Percentiles rank a stretch among this genome's conserved stretches.
phyloP scores from a whole-genome alignment of 2,329 filamentous ascomycete species.

The Trichoderma breve region DNA sequence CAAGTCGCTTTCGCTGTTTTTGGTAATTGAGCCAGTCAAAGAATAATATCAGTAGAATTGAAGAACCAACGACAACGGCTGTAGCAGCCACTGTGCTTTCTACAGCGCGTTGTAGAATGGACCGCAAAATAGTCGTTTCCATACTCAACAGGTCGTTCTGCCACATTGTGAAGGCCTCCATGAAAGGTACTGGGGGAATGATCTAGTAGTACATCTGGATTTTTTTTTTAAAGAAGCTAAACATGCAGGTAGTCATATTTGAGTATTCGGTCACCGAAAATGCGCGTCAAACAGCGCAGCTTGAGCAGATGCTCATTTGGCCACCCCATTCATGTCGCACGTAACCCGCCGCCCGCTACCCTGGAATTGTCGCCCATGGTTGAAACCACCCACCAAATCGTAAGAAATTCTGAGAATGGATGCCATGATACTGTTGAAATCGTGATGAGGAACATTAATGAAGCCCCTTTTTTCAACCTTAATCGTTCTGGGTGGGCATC shows the following conservation, averaged over 20 bases:
- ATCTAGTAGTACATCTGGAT: background rate
- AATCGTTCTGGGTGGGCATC: background rate
- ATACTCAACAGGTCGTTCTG: background rate
- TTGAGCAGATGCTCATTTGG: background rate
- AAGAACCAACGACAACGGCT: background rate
- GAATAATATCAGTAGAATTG: background rate
- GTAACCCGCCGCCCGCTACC: background rate
- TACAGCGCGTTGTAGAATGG: too few relatives aligned
- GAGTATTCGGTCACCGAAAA: background rate
- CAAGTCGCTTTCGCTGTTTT: background rate
- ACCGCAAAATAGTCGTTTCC: background rate
- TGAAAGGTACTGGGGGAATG: background rate
- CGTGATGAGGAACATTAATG: too few relatives aligned
- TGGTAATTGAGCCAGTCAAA: conserved; percentile 12
- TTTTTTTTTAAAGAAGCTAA: background rate
- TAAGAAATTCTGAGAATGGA: background rate
- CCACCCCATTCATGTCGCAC: background rate
- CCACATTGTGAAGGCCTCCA: background rate
- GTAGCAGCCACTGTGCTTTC: background rate
- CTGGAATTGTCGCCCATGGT: background rate
- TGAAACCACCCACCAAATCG: background rate
- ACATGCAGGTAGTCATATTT: background rate
- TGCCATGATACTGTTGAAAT: too few relatives aligned
- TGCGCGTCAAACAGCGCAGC: too few relatives aligned
- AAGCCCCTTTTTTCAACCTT: background rate